phyloP scores from a whole-genome alignment of 306 rosid species.

The Quercus cerris region DNA sequence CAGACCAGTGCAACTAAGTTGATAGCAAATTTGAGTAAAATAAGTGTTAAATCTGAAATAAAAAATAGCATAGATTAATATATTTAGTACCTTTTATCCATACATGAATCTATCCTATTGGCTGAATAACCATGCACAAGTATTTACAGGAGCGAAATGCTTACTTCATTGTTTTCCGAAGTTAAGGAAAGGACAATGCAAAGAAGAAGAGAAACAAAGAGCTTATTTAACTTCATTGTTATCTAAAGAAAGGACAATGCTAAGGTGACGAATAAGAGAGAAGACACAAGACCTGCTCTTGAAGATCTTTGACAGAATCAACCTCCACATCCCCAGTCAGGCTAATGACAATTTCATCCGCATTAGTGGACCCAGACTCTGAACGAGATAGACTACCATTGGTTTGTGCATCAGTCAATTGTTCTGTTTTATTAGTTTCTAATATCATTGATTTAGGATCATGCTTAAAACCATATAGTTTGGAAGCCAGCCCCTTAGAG shows the following conservation, averaged over 20 bases:
- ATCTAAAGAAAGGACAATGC: slow-evolving; percentile 9
- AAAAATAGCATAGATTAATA: slow-evolving; percentile 3
- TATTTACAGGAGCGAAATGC: not conserved
- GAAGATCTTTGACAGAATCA: slow-evolving; percentile 80
- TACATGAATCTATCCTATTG: not conserved
- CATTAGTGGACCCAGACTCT: slow-evolving; percentile 87
- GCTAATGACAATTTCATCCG: slow-evolving; percentile 74
- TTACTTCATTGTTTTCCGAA: not conserved
- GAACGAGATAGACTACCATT: slow-evolving; percentile 60
- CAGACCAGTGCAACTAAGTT: not conserved
- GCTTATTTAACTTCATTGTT: slow-evolving; percentile 4
- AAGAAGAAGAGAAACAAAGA: not conserved
- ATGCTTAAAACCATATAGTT: slow-evolving; percentile 76
- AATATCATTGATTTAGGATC: slow-evolving; percentile 53
- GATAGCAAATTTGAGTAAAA: not conserved
- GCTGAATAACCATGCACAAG: not conserved
- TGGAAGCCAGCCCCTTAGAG: slow-evolving; percentile 87
- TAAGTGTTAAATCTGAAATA: not conserved
- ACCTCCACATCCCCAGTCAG: slow-evolving; percentile 78
- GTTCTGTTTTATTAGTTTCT: slow-evolving; percentile 46
- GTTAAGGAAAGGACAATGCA: slow-evolving; percentile 11
- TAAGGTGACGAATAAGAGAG: not conserved
- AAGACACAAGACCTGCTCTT: slow-evolving; percentile 69
- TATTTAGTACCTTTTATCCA: not conserved
- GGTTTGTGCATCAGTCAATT: slow-evolving; percentile 30